Base-by-base conservation (phyloP, 352 stramenopile genomes). In the Globisporangium alternatum region DNA sequence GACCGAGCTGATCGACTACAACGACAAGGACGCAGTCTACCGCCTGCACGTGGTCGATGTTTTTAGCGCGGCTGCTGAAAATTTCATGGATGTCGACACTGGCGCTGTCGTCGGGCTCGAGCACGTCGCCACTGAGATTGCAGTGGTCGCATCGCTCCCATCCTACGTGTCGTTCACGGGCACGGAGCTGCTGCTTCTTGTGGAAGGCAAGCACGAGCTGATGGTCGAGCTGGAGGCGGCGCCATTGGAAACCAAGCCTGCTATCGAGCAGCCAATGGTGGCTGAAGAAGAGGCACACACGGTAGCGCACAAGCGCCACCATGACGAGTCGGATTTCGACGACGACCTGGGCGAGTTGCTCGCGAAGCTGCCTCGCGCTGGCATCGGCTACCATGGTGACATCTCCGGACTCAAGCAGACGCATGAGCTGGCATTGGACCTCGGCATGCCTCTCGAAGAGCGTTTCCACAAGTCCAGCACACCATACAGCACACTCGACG, bases 381-480 rank as follows among this genome's bases (percentile, higher is more conserved):
- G 86, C 6, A 90, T 94, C 41, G 86, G 86, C 58, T 94, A 89
- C 59, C 80, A 91, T 41, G 83, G 86, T 22, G 81, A 92, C 15
- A 74, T 90, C 31, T 77, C 71, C 3, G 78, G 75, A 44, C 68
- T 74, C 22, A 91, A 91, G 62, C 71, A 84, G 22, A 52, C 77
- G 15, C 68, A 77, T 44, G 71, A 89, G 8, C 69, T 91, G 12
- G 77, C 69, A 2, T 51, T 89, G 9, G 80, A 90, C 31, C 60
- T 75, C 5, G 80, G 64, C 21, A 81, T 65, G 44, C 75, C 81
- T 35, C 69, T 95, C 22, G 76, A 81, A 25, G 70, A 86, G 53
- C 79, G 86, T 0, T 95, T 95, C 61, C 81, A 88, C n/a, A 90
- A 90, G 64, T 92, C 86, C 0, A 90, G 77, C 63, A 90, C 77